Conservation (phyloP, 306 rosid species). For the Abrus precatorius region DNA sequence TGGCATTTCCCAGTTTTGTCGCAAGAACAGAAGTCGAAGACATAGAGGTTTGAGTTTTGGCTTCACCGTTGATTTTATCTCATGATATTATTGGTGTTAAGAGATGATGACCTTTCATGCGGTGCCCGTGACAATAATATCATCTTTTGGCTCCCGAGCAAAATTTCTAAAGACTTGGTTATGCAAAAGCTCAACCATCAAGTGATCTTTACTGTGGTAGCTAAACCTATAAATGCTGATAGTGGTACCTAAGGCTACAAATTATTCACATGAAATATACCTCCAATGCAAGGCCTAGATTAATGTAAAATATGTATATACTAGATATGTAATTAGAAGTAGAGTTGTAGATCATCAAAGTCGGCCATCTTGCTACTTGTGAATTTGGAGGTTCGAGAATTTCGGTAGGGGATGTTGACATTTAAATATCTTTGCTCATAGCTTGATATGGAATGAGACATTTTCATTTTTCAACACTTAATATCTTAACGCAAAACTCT, state of each 20-base stretch:
- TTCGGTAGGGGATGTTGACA: background rate
- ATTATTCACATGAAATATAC: slow-evolving; percentile 8
- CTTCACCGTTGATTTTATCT: slow-evolving; percentile 19
- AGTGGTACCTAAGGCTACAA: slow-evolving; percentile 28
- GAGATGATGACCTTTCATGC: background rate
- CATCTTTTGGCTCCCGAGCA: background rate
- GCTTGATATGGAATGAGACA: background rate
- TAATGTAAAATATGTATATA: background rate
- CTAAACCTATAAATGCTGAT: background rate
- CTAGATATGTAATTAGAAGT: slow-evolving; percentile 13
- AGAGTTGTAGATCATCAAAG: slow-evolving; percentile 11
- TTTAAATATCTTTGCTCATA: background rate
- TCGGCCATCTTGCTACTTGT: slow-evolving; percentile 4
- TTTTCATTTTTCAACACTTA: background rate
- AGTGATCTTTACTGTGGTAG: slow-evolving; percentile 23
- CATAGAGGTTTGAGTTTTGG: slow-evolving; percentile 50
- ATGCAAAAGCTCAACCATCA: slow-evolving; percentile 17
- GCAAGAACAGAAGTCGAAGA: slow-evolving; percentile 72
- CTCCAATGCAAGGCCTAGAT: slow-evolving; percentile 27
- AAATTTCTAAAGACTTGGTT: background rate
- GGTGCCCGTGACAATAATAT: slow-evolving; percentile 21
- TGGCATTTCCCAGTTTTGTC: slow-evolving; percentile 88
- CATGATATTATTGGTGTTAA: slow-evolving; percentile 1
- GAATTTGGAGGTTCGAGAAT: slow-evolving; percentile 19
- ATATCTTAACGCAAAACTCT: no score